A percentile compares a stretch with the other conserved stretches of the same genome.
Evolutionary conservation across 495 filamentous ascomycete genomes (phyloP).

Genomic region (Penicillium lagena): DNA sequence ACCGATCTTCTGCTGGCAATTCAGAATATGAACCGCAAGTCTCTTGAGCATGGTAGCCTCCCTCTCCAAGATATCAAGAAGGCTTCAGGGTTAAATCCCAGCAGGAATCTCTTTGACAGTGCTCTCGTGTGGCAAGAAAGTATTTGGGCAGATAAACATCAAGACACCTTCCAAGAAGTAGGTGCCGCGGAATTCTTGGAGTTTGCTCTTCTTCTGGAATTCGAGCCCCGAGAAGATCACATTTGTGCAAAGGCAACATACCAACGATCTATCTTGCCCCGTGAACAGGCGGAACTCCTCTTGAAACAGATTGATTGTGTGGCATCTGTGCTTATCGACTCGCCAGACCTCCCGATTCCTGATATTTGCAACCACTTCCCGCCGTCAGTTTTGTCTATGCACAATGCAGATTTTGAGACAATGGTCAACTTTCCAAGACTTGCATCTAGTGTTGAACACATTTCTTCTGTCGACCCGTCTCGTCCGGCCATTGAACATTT

Average conservation of each 20-base stretch:
- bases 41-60: slow-evolving; percentile 50
- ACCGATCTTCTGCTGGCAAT: slow-evolving; percentile 52
- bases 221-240: slow-evolving; percentile 46
- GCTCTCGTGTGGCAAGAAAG: slow-evolving; percentile 76
- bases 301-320: slow-evolving; percentile 51
- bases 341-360: slow-evolving; percentile 25
- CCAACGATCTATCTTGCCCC: slow-evolving; percentile 39
- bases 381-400: slow-evolving; percentile 45
- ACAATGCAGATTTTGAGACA: slow-evolving; percentile 30
- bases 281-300: slow-evolving; percentile 45
- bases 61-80: slow-evolving; percentile 63
- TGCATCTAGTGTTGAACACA: slow-evolving; percentile 45
- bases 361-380: slow-evolving; percentile 25
- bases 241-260: slow-evolving; percentile 46
- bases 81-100: slow-evolving; percentile 38
- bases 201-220: slow-evolving; percentile 64
- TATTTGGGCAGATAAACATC: slow-evolving; percentile 29
- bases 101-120: slow-evolving; percentile 55
- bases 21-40: slow-evolving; percentile 53
- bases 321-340: slow-evolving; percentile 36
- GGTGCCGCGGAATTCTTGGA: slow-evolving; percentile 61
- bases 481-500: slow-evolving; percentile 57
- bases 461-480: slow-evolving; percentile 40
- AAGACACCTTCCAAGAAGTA: slow-evolving; percentile 33
- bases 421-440: slow-evolving; percentile 23